Base-by-base conservation (phyloP, 495 filamentous ascomycete genomes). In the Tuber calosporum region DNA sequence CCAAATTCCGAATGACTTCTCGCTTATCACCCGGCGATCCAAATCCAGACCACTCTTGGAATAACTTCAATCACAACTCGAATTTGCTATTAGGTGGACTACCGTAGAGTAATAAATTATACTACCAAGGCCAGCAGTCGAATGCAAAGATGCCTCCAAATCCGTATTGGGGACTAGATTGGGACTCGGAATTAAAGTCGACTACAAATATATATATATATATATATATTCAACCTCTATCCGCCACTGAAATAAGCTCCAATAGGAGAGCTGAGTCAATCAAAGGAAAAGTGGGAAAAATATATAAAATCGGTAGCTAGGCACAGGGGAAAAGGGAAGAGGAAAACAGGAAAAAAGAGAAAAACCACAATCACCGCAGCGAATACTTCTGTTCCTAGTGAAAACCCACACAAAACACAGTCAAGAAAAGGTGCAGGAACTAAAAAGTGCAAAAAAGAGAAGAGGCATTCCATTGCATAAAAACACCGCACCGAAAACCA, bases 211-310 rank as follows among this genome's bases (percentile, higher is more conserved):
- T 9, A 8, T 15, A 62, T 34, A 58, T 17, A 40, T 9, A 8
- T 15, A 62, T 34, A 62, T 62, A 62, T 34, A 62, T 62, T 34
- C 26, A 62, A 62, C 53, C 26, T 62, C 53, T 62, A 62, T 62
- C 53, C 53, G 34, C 53, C 53, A 34, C 53, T 34, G 26, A 62
- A 62, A 34, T 30, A 62, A 62, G 34, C 26, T 26, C 53, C 53
- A 34, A 15, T 62, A 62, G 13, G 53, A 62, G 53, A 62, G 26
- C 26, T 34, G 15, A 34, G 26, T 26, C 26, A 17, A 62, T 62
- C 53, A 62, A 34, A 62, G 34, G 6, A 62, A 34, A 34, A 62
- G 30, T 2, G 13, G 5, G 34, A 34, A 30, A 19, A 62, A 62
- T 34, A 62, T 62, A 34, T 62, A 62, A 62, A 62, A 62, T 62